Conservation (phyloP, 2,329 filamentous ascomycete genomes). For the Cladophialophora exuberans region DNA sequence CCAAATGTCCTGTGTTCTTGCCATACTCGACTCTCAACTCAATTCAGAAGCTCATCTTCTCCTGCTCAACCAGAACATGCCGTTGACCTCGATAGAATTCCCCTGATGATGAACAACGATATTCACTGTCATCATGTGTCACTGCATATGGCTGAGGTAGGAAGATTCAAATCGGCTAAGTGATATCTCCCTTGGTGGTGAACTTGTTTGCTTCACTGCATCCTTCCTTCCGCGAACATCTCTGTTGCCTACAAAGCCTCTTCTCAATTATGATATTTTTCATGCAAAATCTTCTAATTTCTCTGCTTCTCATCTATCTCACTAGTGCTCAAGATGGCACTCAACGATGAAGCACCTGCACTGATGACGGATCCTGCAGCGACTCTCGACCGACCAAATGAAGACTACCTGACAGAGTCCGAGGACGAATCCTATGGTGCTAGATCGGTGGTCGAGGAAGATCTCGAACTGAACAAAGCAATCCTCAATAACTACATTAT, state of each 20-base stretch:
- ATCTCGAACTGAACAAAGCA: slow-evolving; percentile 20
- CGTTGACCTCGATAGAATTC: no score
- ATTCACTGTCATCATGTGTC: no score
- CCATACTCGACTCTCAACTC: no score
- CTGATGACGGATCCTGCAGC: neutral
- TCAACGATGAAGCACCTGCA: neutral
- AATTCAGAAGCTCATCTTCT: no score
- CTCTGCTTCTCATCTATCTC: neutral
- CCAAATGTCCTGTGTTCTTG: no score
- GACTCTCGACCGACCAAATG: neutral
- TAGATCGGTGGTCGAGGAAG: neutral
- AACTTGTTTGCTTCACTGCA: slow-evolving; percentile 10
- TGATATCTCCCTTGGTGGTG: neutral
- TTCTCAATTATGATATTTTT: no score
- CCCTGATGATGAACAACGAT: no score
- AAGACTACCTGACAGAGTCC: slow-evolving; percentile 16
- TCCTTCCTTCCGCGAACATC: neutral
- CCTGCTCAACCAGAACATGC: no score
- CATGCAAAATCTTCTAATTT: no score
- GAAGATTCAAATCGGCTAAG: neutral
- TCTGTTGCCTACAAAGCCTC: no score
- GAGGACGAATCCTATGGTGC: slow-evolving; percentile 8
- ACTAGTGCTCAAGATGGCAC: neutral
- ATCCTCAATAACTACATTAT: slow-evolving; percentile 24
- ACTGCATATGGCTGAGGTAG: neutral